These are phyloP conservation scores for Crithidia bombi DNA, from an alignment of 208 protist species.

Conservation along the genomic window DNA sequence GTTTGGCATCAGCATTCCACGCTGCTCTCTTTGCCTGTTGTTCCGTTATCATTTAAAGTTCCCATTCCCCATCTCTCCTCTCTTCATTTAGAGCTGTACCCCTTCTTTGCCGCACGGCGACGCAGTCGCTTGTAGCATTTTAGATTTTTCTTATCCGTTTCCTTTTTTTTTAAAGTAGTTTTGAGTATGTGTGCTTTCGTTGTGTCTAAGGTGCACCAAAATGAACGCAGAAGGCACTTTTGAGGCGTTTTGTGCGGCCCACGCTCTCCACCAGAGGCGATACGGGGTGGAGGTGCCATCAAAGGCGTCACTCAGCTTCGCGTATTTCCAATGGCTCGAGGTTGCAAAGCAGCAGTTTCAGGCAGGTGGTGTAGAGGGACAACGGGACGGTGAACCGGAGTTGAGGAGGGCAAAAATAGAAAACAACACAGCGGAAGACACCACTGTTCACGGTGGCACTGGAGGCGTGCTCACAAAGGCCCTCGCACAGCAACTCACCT, in stretches of 20 bases:
- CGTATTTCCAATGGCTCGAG: constrained; percentile 46
- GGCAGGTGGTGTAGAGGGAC: neutral
- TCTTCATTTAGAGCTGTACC: no score
- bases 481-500: constrained; percentile 21
- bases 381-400: neutral
- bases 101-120: no score
- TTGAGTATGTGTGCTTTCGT: no score
- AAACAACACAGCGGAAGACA: neutral
- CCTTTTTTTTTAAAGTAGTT: no score
- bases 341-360: constrained; percentile 31
- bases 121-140: neutral
- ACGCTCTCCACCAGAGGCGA: constrained; percentile 37
- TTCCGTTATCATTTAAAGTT: no score
- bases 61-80: no score
- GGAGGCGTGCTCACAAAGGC: constrained; percentile 10
- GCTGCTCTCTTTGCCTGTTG: no score
- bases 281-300: constrained; percentile 36
- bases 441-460: no score
- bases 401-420: constrained; percentile 12
- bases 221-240: constrained; percentile 31
- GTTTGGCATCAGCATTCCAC: no score
- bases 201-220: neutral
- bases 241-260: constrained; percentile 47
- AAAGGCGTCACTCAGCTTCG: constrained; percentile 25
- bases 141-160: constrained; percentile 2